Conservation (phyloP, 176 grass and related monocot genomes). For the Oryza australiensis region DNA sequence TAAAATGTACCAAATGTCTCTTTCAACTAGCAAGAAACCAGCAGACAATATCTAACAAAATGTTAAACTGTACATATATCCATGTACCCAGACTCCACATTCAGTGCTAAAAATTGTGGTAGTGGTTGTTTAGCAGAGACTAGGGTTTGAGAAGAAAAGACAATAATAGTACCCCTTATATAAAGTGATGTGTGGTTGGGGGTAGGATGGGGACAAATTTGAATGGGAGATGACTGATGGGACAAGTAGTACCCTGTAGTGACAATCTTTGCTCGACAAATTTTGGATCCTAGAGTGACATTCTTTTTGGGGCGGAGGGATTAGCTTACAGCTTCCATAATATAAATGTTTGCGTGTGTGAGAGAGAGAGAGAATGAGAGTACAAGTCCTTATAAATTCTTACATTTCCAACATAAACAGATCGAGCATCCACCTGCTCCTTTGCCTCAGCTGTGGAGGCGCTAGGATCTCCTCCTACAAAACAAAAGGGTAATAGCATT, state of each 20-base stretch:
- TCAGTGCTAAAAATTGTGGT: background rate
- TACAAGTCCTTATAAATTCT: constrained; percentile 13
- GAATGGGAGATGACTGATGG: too few relatives aligned
- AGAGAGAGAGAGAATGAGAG: background rate
- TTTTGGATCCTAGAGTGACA: too few relatives aligned
- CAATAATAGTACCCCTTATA: too few relatives aligned
- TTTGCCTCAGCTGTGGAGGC: constrained; percentile 56
- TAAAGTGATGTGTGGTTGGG: too few relatives aligned
- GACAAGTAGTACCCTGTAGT: too few relatives aligned
- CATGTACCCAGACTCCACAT: background rate
- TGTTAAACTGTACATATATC: background rate
- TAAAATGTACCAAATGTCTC: background rate
- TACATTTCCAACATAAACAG: constrained; percentile 83
- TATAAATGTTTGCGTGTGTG: background rate
- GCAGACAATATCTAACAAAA: background rate
- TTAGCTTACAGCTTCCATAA: background rate
- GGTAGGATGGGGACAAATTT: too few relatives aligned
- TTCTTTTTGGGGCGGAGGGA: too few relatives aligned
- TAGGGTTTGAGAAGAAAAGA: too few relatives aligned
- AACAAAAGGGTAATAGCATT: background rate
- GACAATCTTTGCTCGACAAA: too few relatives aligned
- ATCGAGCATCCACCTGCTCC: constrained; percentile 64
- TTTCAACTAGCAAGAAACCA: background rate
- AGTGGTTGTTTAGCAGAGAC: background rate
- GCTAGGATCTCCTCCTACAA: constrained; percentile 52